Percentiles rank a stretch among this genome's conserved stretches.
These are phyloP conservation scores for Alliaria petiolata DNA, from an alignment of 345 rosid species.

Conservation along the genomic window DNA sequence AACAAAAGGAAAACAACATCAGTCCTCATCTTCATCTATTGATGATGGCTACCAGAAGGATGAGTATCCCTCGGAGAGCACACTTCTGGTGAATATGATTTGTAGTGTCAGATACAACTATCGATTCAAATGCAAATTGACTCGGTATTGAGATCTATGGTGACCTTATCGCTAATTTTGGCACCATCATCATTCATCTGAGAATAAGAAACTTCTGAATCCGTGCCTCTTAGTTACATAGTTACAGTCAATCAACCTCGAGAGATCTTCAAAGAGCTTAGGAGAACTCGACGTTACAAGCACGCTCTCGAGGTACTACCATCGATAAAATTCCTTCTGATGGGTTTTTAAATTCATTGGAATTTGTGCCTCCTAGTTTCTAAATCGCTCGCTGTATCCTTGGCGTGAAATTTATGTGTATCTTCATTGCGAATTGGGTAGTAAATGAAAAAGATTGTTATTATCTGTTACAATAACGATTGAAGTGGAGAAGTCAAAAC, in stretches of 20 bases:
- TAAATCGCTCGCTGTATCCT: neutral
- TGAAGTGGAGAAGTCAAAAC: neutral
- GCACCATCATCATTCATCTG: too few relatives aligned
- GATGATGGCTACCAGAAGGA: too few relatives aligned
- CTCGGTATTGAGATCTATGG: too few relatives aligned
- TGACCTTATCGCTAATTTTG: too few relatives aligned
- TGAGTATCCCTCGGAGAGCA: too few relatives aligned
- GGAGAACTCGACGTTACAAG: conserved; percentile 72
- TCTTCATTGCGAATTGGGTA: neutral
- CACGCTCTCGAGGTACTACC: conserved; percentile 87
- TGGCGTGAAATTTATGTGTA: neutral
- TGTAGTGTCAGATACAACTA: too few relatives aligned
- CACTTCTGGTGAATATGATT: too few relatives aligned
- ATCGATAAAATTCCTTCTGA: neutral
- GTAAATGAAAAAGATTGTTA: neutral
- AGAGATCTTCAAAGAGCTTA: conserved; percentile 66
- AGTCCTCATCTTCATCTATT: too few relatives aligned
- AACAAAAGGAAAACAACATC: too few relatives aligned
- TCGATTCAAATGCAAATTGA: too few relatives aligned
- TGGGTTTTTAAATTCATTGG: neutral
- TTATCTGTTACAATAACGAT: neutral
- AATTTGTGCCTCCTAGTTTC: neutral
- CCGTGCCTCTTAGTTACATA: too few relatives aligned
- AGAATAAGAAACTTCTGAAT: too few relatives aligned
- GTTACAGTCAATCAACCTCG: conserved; percentile 61